Evolutionary conservation across 2,329 filamentous ascomycete genomes (phyloP).

Genomic region (Lasiodiplodia sp.): DNA sequence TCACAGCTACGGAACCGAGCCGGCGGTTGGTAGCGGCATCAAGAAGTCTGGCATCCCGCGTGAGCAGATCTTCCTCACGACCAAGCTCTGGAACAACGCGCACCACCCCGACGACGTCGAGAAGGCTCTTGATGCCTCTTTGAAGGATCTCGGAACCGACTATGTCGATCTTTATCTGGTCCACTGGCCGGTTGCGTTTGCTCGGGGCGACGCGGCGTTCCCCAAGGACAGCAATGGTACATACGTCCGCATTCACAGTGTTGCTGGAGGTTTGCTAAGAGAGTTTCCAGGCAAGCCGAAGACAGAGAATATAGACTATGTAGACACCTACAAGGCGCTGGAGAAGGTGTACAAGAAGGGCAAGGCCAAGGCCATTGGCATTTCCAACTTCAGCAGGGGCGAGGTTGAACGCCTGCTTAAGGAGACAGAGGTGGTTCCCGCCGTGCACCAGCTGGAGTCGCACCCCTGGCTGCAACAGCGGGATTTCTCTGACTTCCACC

Average conservation of each 20-base stretch:
- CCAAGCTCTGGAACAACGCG: conserved; percentile 93
- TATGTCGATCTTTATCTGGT: conserved; percentile 92
- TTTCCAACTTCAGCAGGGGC: conserved; percentile 60
- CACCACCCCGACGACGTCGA: conserved; percentile 64
- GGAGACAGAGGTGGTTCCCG: conserved; percentile 54
- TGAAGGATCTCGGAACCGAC: conserved; percentile 73
- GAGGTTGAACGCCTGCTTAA: conserved; percentile 58
- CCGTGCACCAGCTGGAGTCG: conserved; percentile 60
- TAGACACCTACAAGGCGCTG: conserved; percentile 84
- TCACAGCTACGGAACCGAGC: conserved; percentile 80
- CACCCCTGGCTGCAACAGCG: conserved; percentile 63
- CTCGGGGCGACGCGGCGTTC: conserved; percentile 55
- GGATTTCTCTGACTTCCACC: conserved; percentile 58
- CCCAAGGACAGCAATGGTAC: conserved; percentile 18
- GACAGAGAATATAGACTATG: conserved; percentile 72
- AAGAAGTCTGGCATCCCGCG: conserved; percentile 82
- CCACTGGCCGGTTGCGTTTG: conserved; percentile 79
- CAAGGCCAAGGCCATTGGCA: conserved; percentile 74
- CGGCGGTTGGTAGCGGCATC: conserved; percentile 80
- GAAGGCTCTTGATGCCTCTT: conserved; percentile 51
- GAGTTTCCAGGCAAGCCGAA: conserved; percentile 66
- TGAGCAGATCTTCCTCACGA: conserved; percentile 88
- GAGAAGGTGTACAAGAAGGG: conserved; percentile 74
- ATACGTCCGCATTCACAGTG: conserved; percentile 37
- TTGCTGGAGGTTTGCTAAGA: not conserved